These are phyloP conservation scores for Bacidia gigantensis DNA, from an alignment of 495 filamentous ascomycete species.

Conservation along the genomic window DNA sequence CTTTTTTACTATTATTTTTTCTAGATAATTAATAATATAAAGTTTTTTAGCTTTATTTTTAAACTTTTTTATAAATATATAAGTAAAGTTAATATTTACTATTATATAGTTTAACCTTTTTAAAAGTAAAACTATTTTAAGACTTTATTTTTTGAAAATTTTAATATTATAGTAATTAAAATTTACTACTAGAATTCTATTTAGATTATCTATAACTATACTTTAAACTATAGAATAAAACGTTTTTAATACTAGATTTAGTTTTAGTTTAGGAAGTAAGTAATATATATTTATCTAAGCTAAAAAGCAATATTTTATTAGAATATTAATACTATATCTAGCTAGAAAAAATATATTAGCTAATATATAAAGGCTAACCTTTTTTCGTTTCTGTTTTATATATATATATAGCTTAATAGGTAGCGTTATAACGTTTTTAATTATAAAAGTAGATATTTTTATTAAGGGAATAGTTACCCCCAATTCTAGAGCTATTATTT, in stretches of 20 bases:
- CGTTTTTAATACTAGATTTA: background rate
- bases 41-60: no score
- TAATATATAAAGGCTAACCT: background rate
- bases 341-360: background rate
- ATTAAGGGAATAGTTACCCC: background rate
- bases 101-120: background rate
- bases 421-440: background rate
- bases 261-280: no score
- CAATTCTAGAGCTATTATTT: background rate
- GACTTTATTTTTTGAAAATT: background rate
- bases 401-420: background rate
- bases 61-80: no score
- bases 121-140: background rate
- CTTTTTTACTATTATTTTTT: no score
- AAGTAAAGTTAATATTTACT: background rate
- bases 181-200: background rate
- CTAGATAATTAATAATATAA: no score
- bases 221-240: background rate
- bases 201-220: background rate
- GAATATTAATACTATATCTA: background rate
- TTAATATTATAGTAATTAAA: no score
- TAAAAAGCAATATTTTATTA: background rate
- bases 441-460: background rate
- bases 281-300: background rate
- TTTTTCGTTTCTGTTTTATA: background rate